Percentiles rank a stretch among this genome's conserved stretches.
phyloP scores from a whole-genome alignment of 2,329 filamentous ascomycete genomes.

The Apiospora phragmitis region DNA sequence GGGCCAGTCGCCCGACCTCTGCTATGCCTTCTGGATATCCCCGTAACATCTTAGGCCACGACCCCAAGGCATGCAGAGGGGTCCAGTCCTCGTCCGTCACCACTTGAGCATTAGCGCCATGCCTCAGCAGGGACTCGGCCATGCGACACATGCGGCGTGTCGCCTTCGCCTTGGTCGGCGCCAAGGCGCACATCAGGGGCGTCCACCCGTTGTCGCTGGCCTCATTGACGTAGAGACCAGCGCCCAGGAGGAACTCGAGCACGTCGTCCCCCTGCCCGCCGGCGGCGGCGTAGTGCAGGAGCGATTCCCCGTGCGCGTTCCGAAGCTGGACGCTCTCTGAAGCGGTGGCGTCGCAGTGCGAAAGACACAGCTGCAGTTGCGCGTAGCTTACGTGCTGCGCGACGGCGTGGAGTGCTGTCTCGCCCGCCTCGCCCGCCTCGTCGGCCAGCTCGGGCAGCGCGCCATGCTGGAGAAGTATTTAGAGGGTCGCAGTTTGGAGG shows the following conservation, averaged over 20 bases:
- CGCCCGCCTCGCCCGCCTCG: not conserved
- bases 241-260: not conserved
- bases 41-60: not conserved
- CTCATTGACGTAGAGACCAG: not conserved
- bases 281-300: conserved; percentile 3
- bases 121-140: not conserved
- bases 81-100: conserved; percentile 1
- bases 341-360: not conserved
- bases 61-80: not conserved
- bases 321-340: not conserved
- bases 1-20: not conserved
- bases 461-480: not conserved
- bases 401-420: not conserved
- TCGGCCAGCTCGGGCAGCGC: not conserved
- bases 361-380: not conserved
- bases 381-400: not conserved
- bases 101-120: not conserved
- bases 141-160: not conserved
- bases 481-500: not conserved
- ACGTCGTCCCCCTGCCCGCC: not conserved
- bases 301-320: not conserved
- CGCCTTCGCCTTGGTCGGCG: not conserved
- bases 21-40: not conserved
- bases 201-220: not conserved
- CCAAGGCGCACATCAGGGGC: not conserved